A percentile compares a stretch with the other conserved stretches of the same genome.
phyloP scores from a whole-genome alignment of 2,329 filamentous ascomycete genomes.

The Beauveria brongniartii region DNA sequence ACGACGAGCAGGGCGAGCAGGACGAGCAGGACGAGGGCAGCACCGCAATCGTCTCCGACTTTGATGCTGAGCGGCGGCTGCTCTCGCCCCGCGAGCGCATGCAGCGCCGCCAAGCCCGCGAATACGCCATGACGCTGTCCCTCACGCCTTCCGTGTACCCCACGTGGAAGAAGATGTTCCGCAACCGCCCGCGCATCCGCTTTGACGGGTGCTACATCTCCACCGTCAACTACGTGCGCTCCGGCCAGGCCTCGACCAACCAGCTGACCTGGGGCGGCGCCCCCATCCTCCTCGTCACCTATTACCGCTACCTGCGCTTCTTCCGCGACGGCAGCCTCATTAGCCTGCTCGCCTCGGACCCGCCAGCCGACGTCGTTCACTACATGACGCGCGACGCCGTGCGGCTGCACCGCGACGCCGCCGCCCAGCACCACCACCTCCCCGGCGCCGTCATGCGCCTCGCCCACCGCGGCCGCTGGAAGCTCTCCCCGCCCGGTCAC shows the following conservation, averaged over 20 bases:
- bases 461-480: constrained; percentile 52
- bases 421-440: constrained; percentile 19
- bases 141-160: constrained; percentile 39
- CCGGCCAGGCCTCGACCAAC: constrained; percentile 64
- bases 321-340: constrained; percentile 83
- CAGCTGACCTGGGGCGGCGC: constrained; percentile 63
- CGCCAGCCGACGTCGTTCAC: constrained; percentile 82
- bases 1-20: constrained; percentile 1
- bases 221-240: constrained; percentile 88
- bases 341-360: constrained; percentile 69
- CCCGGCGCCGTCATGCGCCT: constrained; percentile 55
- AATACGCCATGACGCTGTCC: constrained; percentile 28
- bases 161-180: constrained; percentile 65
- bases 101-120: constrained; percentile 24
- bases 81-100: constrained; percentile 26
- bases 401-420: constrained; percentile 32
- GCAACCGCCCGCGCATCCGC: constrained; percentile 72
- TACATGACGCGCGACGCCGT: constrained; percentile 68
- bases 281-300: constrained; percentile 92
- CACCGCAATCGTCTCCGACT: constrained; percentile 20
- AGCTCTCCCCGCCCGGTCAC: constrained; percentile 29
- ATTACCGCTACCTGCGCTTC: constrained; percentile 94
- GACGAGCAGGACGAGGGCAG: constrained; percentile 19
- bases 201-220: constrained; percentile 96
- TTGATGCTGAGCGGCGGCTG: constrained; percentile 12